A percentile compares a stretch with the other conserved stretches of the same genome.
Conservation (phyloP, 768 basidiomycete species). For the Lentinus brumalis region DNA sequence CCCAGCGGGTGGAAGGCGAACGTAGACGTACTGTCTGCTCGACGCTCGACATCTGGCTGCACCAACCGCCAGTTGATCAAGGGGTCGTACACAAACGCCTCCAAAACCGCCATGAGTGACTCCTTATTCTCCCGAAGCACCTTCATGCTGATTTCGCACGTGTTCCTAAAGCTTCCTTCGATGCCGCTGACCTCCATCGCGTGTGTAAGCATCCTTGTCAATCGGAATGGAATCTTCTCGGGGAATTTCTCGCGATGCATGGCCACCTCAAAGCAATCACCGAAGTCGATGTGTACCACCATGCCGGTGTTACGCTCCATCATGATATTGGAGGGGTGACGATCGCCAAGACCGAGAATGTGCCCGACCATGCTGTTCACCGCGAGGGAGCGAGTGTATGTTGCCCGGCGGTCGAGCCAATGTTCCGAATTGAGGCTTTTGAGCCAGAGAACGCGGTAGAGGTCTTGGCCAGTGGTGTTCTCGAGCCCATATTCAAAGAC, state of each 20-base stretch:
- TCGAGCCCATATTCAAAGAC: conserved; percentile 99
- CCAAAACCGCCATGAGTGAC: conserved; percentile 96
- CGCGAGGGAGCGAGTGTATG: conserved; percentile 93
- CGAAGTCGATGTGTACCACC: conserved; percentile 96
- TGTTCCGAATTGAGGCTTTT: conserved; percentile 95
- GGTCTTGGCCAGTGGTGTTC: conserved; percentile 97
- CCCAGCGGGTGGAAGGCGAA: neutral
- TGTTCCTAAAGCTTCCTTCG: conserved; percentile 93
- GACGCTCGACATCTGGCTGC: conserved; percentile 79
- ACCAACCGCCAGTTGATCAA: conserved; percentile 96
- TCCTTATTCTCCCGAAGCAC: conserved; percentile 97
- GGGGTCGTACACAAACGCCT: conserved; percentile 98
- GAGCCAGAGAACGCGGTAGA: conserved; percentile 96
- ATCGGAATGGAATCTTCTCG: conserved; percentile 96
- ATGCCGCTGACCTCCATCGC: conserved; percentile 99
- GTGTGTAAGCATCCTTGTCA: conserved; percentile 97
- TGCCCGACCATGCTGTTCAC: conserved; percentile 99
- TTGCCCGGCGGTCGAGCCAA: conserved; percentile 95
- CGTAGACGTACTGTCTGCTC: conserved; percentile 58
- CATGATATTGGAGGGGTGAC: conserved; percentile 94
- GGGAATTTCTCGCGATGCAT: conserved; percentile 99
- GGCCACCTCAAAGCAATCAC: conserved; percentile 98
- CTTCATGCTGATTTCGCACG: conserved; percentile 97
- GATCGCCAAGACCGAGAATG: conserved; percentile 93
- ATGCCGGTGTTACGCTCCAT: conserved; percentile 91